A percentile compares a stretch with the other conserved stretches of the same genome.
phyloP scores from a whole-genome alignment of 495 filamentous ascomycete species.

The Podospora conica region DNA sequence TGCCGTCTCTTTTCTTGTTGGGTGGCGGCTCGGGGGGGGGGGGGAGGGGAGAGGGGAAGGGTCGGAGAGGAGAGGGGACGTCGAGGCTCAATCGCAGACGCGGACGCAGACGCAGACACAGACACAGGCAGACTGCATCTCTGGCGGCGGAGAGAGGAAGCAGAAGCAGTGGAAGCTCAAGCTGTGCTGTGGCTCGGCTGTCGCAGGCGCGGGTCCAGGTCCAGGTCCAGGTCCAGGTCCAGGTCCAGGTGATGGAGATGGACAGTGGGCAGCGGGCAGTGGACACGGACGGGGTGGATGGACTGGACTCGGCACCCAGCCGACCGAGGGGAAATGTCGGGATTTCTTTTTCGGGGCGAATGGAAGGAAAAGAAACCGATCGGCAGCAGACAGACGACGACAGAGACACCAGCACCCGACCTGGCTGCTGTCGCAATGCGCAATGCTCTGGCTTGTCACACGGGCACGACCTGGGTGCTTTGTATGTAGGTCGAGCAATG shows the following conservation, averaged over 20 bases:
- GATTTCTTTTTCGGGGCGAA: background rate
- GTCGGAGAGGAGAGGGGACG: no score
- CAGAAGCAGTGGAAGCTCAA: no score
- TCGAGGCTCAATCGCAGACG: background rate
- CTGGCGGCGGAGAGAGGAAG: background rate
- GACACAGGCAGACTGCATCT: no score
- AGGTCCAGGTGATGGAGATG: no score
- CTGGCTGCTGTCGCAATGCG: background rate
- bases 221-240: no score
- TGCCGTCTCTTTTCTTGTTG: constrained; percentile 12
- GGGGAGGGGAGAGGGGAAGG: constrained; percentile 16
- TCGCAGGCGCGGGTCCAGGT: no score
- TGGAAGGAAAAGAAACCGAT: background rate
- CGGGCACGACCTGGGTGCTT: no score
- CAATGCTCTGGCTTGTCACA: background rate
- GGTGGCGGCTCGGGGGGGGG: background rate
- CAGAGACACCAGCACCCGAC: background rate
- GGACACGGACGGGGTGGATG: background rate
- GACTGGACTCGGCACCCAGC: background rate
- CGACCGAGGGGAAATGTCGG: background rate
- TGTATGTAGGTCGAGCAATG: no score
- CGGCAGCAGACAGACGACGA: background rate
- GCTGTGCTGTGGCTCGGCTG: no score
- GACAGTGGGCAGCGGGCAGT: background rate
- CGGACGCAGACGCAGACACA: no score